Base-by-base conservation (phyloP, 768 basidiomycete species). In the Amyloporia xantha region DNA sequence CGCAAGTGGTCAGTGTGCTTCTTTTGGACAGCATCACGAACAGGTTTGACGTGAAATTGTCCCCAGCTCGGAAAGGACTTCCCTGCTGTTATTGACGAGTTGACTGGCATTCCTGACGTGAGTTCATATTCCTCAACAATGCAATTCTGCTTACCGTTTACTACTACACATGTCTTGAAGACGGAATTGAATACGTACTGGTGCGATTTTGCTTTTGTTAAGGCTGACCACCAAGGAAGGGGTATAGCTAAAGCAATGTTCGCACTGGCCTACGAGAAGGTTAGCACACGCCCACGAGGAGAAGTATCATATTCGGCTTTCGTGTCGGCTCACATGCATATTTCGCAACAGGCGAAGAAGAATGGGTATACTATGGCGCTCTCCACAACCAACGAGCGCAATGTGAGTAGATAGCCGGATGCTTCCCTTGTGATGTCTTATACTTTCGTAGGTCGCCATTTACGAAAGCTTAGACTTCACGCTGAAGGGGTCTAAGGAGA, bases 121-220 rank as follows among this genome's bases (percentile, higher is more conserved):
- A 52, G 48, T 27, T 37, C 41, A 38, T 38, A 25, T 24, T 19
- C 11, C 28, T 50, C 33, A 27, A 12, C n/a, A 4, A 15, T 2
- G 25, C 24, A 7, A 25, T 24, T 19, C 11, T n/a, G 24, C 39
- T 20, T 6, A 35, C 12, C 25, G 23, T n/a, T n/a, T n/a, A n/a
- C n/a, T n/a, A n/a, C n/a, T n/a, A n/a, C n/a, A n/a, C n/a, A n/a
- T n/a, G n/a, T n/a, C n/a, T n/a, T n/a, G n/a, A n/a, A n/a, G n/a
- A n/a, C n/a, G n/a, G n/a, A n/a, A n/a, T n/a, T n/a, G n/a, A n/a
- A n/a, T n/a, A n/a, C n/a, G n/a, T 56, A 51, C 23, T 56, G 55
- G 55, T 53, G 52, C 49, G 43, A 48, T 47, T 51, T 53, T 37
- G 49, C 49, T 12, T 50, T 53, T 45, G 52, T 56, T 35, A 41